Percentiles rank a stretch among this genome's conserved stretches.
These are phyloP conservation scores for Fraxinus greggii DNA, from an alignment of 305 asterid species.

Conservation along the genomic window DNA sequence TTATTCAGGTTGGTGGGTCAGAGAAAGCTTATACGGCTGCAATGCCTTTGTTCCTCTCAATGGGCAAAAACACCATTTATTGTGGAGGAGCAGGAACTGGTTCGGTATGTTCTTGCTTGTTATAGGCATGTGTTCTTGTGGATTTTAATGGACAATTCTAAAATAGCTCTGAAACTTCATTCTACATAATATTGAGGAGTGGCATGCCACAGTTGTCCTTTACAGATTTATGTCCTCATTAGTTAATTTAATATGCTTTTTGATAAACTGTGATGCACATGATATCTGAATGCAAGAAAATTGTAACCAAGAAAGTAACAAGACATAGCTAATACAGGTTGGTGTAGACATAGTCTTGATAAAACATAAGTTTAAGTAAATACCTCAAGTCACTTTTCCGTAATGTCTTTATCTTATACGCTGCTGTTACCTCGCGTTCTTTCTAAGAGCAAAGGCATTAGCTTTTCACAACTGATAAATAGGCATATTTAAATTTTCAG, in stretches of 20 bases:
- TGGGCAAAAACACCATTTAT: conserved; percentile 82
- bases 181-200: not conserved
- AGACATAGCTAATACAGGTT: not conserved
- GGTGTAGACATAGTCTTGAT: not conserved
- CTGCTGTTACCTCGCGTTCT: not conserved
- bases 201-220: not conserved
- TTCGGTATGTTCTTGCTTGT: conserved; percentile 52
- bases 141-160: not conserved
- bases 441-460: not conserved
- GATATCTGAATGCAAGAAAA: not conserved
- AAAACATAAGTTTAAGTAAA: not conserved
- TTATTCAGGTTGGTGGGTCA: conserved; percentile 78
- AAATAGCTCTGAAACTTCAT: not conserved
- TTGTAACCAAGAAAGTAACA: not conserved
- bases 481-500: not conserved
- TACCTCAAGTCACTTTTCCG: not conserved
- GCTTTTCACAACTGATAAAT: not conserved
- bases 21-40: conserved; percentile 75
- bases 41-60: conserved; percentile 69
- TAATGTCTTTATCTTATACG: not conserved
- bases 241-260: not conserved
- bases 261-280: not conserved
- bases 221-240: not conserved
- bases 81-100: conserved; percentile 99
- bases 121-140: not conserved